Conservation (phyloP, 2,329 filamentous ascomycete species). For the Cladosporium phlei region DNA sequence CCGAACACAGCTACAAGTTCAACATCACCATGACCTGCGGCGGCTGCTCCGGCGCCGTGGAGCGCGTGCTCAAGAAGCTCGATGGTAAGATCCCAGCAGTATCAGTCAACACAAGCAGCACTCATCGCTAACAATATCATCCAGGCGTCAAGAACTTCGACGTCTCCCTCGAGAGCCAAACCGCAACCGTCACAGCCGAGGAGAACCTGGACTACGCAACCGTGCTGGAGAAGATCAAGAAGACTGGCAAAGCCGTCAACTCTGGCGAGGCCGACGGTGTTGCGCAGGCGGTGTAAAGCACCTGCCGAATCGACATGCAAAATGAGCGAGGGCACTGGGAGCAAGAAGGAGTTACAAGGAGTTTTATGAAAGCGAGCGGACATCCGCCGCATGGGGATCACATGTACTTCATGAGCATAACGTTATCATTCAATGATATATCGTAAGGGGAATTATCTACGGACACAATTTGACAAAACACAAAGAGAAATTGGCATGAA, state of each 20-base stretch:
- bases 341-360: neutral
- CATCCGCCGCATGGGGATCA: neutral
- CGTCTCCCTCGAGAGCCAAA: conserved; percentile 81
- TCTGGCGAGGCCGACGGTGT: conserved; percentile 67
- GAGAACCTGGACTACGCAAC: conserved; percentile 68
- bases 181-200: conserved; percentile 69
- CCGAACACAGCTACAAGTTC: conserved; percentile 90
- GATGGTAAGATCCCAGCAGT: conserved; percentile 20
- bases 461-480: neutral
- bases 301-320: too few relatives aligned
- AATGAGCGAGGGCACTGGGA: neutral
- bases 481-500: neutral
- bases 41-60: conserved; percentile 91
- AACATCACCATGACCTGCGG: conserved; percentile 90
- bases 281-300: conserved; percentile 28
- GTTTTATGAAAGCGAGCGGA: neutral
- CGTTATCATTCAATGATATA: neutral
- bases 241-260: conserved; percentile 91
- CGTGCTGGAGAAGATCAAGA: conserved; percentile 82
- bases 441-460: neutral
- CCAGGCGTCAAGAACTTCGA: conserved; percentile 81
- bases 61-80: conserved; percentile 82
- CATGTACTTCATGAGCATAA: neutral
- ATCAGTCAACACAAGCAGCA: neutral
- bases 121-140: neutral